Conservation (phyloP, 1,284 basidiomycete species). For the Albatrellus sp. region DNA sequence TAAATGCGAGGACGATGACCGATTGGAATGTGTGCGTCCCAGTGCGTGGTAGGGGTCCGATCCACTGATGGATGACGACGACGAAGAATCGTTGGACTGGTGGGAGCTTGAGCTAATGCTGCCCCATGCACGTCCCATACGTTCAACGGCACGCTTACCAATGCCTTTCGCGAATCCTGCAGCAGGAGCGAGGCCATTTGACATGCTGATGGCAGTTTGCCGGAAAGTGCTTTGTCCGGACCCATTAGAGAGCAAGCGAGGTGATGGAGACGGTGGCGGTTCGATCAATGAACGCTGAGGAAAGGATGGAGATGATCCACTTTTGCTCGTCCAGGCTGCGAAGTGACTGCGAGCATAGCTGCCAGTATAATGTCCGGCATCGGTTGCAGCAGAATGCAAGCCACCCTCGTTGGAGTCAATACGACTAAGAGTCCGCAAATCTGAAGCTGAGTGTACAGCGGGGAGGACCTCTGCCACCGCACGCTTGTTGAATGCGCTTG, state of each 20-base stretch:
- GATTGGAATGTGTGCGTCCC: constrained; percentile 26
- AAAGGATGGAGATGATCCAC: constrained; percentile 12
- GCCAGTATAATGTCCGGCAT: constrained; percentile 23
- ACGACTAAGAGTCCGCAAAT: constrained; percentile 26
- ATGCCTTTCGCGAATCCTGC: constrained; percentile 48
- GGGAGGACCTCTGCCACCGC: background rate
- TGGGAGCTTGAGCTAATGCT: constrained; percentile 31
- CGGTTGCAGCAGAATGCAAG: constrained; percentile 20
- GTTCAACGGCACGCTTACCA: constrained; percentile 58
- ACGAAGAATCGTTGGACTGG: constrained; percentile 25
- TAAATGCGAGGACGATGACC: constrained; percentile 17
- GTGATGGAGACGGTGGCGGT: constrained; percentile 13
- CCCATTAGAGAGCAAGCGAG: constrained; percentile 5
- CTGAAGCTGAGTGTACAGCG: constrained; percentile 6
- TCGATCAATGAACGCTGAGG: constrained; percentile 16
- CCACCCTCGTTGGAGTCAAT: constrained; percentile 31
- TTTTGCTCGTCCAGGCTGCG: constrained; percentile 33
- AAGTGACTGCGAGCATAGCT: constrained; percentile 36
- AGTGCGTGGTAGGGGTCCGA: constrained; percentile 12
- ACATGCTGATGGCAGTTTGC: constrained; percentile 61
- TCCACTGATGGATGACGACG: constrained; percentile 21
- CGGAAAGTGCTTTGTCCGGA: constrained; percentile 25
- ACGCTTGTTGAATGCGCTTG: too few species aligned
- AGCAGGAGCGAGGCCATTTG: constrained; percentile 50
- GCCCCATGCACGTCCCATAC: constrained; percentile 53